Evolutionary conservation across 2,329 filamentous ascomycete genomes (phyloP).

Genomic region (Didymella exigua): DNA sequence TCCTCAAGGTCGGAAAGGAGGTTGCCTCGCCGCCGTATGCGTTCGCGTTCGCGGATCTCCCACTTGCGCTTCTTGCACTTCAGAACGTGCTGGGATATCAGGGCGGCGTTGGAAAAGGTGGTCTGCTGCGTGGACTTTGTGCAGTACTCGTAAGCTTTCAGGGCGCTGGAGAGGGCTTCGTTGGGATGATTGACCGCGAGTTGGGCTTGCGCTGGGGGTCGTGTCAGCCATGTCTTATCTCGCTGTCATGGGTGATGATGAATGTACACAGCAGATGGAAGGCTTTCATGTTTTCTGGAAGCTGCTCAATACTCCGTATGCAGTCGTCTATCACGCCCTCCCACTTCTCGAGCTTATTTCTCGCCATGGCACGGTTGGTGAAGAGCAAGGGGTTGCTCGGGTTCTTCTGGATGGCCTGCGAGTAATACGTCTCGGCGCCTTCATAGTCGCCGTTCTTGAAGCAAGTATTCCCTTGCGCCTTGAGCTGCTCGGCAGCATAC

Average conservation of each 20-base stretch:
- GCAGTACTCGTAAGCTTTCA: slow-evolving; percentile 75
- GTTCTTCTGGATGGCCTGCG: slow-evolving; percentile 80
- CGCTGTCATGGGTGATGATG: not conserved
- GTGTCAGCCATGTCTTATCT: slow-evolving; percentile 17
- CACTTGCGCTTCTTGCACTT: slow-evolving; percentile 85
- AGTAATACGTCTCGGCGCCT: slow-evolving; percentile 72
- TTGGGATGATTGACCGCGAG: slow-evolving; percentile 74
- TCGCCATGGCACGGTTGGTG: slow-evolving; percentile 86
- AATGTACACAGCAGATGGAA: slow-evolving; percentile 70
- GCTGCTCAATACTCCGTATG: slow-evolving; percentile 71
- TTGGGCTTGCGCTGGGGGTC: slow-evolving; percentile 70
- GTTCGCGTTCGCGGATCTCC: slow-evolving; percentile 72
- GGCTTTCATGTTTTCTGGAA: slow-evolving; percentile 75
- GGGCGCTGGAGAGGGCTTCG: slow-evolving; percentile 72
- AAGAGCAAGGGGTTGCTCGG: slow-evolving; percentile 78
- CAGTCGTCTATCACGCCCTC: slow-evolving; percentile 79
- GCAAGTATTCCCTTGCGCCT: slow-evolving; percentile 64
- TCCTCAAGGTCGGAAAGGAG: slow-evolving; percentile 66
- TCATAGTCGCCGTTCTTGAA: slow-evolving; percentile 70
- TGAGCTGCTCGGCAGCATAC: slow-evolving; percentile 54
- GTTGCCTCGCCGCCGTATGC: slow-evolving; percentile 61
- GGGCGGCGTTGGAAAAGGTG: slow-evolving; percentile 63
- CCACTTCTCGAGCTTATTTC: slow-evolving; percentile 75
- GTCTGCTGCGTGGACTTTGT: slow-evolving; percentile 62
- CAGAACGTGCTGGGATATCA: slow-evolving; percentile 75